Percentiles rank a stretch among this genome's conserved stretches.
Conservation (phyloP, 2,329 filamentous ascomycete genomes). For the Ceratocystis albifundus region DNA sequence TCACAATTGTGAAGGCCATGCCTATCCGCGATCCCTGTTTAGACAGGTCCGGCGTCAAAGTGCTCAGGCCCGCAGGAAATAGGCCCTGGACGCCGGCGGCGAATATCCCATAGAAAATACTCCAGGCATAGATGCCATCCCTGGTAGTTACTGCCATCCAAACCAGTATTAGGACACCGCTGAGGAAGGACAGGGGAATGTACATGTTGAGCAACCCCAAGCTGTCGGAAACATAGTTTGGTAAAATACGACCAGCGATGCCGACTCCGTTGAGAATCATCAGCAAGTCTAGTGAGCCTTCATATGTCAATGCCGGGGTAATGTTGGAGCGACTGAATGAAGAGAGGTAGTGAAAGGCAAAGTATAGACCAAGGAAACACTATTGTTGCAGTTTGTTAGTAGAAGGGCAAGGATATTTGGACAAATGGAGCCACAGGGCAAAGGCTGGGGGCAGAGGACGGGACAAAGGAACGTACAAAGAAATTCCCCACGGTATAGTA, state of each 20-base stretch:
- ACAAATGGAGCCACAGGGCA: neutral
- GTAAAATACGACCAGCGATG: slow-evolving; percentile 44
- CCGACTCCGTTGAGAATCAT: slow-evolving; percentile 55
- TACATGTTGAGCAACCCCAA: slow-evolving; percentile 51
- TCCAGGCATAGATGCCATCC: slow-evolving; percentile 49
- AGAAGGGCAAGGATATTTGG: no score
- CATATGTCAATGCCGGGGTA: slow-evolving; percentile 33
- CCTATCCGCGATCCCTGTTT: slow-evolving; percentile 46
- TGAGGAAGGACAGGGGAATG: slow-evolving; percentile 36
- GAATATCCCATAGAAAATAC: slow-evolving; percentile 51
- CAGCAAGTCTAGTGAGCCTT: slow-evolving; percentile 47
- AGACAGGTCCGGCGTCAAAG: slow-evolving; percentile 40
- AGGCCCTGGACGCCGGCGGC: slow-evolving; percentile 53
- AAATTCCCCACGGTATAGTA: slow-evolving; percentile 32
- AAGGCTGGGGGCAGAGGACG: neutral
- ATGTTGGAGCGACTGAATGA: slow-evolving; percentile 38
- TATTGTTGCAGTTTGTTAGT: slow-evolving; percentile 21
- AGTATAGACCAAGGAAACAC: slow-evolving; percentile 44
- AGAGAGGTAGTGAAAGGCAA: slow-evolving; percentile 48
- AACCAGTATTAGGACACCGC: slow-evolving; percentile 37
- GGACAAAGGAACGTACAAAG: slow-evolving; percentile 23
- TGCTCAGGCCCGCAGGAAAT: slow-evolving; percentile 44
- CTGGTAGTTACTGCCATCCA: slow-evolving; percentile 48
- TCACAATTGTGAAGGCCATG: slow-evolving; percentile 47
- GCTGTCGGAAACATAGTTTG: slow-evolving; percentile 47